Conservation (phyloP, 2,329 filamentous ascomycete genomes). For the Sordariomycetes sp. region DNA sequence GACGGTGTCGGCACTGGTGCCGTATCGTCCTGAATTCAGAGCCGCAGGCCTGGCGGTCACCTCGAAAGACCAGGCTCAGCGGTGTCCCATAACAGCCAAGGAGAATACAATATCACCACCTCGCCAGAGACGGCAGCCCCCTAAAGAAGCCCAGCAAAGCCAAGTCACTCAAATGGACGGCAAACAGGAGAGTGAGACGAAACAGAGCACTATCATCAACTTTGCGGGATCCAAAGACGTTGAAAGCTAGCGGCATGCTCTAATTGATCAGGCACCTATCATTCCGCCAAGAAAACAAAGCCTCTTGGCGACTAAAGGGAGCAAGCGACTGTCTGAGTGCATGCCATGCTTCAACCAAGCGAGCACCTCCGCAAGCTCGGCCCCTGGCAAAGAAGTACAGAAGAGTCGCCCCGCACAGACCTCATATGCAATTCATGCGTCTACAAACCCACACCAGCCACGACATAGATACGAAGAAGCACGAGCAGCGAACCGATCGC, state of each 20-base stretch:
- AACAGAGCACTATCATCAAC: constrained; percentile 17
- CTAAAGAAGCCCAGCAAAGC: neutral
- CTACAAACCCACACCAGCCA: no score
- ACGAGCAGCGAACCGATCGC: no score
- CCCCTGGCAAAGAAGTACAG: no score
- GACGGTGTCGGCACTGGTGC: constrained; percentile 43
- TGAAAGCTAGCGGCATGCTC: constrained; percentile 22
- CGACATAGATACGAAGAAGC: no score
- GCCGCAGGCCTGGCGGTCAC: constrained; percentile 48
- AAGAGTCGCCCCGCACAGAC: no score
- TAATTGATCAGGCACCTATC: constrained; percentile 18
- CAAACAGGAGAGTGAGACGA: constrained; percentile 9
- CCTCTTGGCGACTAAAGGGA: neutral
- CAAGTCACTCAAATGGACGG: constrained; percentile 19
- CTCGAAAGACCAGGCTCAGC: constrained; percentile 33
- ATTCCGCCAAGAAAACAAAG: constrained; percentile 8
- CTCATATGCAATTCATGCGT: no score
- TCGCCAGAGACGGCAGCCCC: constrained; percentile 1
- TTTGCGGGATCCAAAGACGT: constrained; percentile 18
- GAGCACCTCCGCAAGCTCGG: no score
- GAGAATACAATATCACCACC: constrained; percentile 1
- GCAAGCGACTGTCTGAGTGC: neutral
- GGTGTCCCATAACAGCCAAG: constrained; percentile 3
- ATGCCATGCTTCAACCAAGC: neutral
- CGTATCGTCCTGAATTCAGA: constrained; percentile 43